Evolutionary conservation across 2,329 filamentous ascomycete genomes (phyloP).

Genomic region (Penicillium sp.): DNA sequence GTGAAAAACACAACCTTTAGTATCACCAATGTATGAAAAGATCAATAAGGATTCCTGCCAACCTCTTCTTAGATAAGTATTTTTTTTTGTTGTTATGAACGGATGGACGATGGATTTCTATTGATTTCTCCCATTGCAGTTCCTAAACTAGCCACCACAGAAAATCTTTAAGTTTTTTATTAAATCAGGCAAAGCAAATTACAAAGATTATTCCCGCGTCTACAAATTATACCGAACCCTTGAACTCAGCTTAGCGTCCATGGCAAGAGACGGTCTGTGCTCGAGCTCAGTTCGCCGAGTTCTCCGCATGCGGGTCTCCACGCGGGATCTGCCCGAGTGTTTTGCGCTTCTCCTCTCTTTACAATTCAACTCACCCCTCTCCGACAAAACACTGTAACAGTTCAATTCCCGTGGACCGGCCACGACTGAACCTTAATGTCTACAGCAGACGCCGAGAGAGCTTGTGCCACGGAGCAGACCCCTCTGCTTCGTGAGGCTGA

Average conservation of each 20-base stretch:
- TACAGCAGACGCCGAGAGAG: conserved; percentile 1
- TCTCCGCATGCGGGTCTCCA: neutral
- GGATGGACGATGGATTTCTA: too few relatives aligned
- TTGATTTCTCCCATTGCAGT: too few relatives aligned
- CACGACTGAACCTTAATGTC: conserved; percentile 1
- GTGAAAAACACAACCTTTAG: too few relatives aligned
- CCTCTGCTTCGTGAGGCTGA: conserved; percentile 28
- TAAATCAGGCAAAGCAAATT: neutral
- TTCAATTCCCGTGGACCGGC: neutral
- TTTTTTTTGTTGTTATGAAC: too few relatives aligned
- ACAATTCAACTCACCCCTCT: neutral
- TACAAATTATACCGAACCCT: neutral
- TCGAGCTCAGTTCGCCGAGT: neutral
- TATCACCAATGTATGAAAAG: too few relatives aligned
- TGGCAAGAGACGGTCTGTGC: neutral
- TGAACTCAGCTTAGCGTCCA: neutral
- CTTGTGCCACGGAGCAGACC: conserved; percentile 30
- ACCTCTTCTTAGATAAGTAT: too few relatives aligned
- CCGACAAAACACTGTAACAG: neutral
- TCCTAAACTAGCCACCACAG: too few relatives aligned
- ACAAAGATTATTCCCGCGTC: too few relatives aligned
- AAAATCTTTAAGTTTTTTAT: neutral
- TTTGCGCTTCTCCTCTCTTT: neutral
- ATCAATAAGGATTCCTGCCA: too few relatives aligned
- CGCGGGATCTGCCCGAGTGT: neutral